Conservation (phyloP, 2,329 filamentous ascomycete genomes). For the Colletotrichum siamense region DNA sequence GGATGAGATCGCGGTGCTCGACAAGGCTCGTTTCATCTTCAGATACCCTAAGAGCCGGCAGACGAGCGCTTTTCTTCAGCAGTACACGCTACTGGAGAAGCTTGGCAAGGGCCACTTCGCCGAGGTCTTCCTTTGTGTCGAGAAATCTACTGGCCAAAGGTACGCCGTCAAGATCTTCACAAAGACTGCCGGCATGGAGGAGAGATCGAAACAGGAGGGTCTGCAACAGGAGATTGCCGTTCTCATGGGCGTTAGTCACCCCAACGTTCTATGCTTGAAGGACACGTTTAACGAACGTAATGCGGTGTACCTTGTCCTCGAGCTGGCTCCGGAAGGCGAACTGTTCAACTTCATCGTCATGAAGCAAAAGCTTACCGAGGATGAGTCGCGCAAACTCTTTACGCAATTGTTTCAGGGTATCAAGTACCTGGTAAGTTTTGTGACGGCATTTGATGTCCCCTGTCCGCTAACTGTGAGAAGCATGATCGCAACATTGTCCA, state of each 20-base stretch:
- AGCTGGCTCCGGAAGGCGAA: conserved; percentile 91
- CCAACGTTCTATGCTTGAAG: conserved; percentile 90
- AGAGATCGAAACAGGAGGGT: conserved; percentile 82
- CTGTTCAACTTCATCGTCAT: conserved; percentile 94
- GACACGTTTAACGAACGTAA: conserved; percentile 93
- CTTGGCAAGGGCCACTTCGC: conserved; percentile 96
- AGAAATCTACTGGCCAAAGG: conserved; percentile 80
- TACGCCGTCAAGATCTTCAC: conserved; percentile 97
- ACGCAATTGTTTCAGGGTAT: conserved; percentile 90
- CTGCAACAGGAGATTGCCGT: conserved; percentile 96
- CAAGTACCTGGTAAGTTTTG: conserved; percentile 84
- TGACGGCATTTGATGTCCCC: neutral
- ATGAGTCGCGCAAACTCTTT: conserved; percentile 86
- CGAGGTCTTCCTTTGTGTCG: conserved; percentile 88
- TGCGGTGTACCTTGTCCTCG: conserved; percentile 88
- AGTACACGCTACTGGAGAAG: conserved; percentile 84
- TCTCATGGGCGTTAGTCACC: conserved; percentile 95
- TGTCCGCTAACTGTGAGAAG: conserved; percentile 54
- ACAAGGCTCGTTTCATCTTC: conserved; percentile 89
- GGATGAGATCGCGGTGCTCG: conserved; percentile 88
- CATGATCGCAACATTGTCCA: conserved; percentile 98
- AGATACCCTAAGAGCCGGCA: conserved; percentile 80
- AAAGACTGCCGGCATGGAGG: conserved; percentile 80
- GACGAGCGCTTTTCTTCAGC: conserved; percentile 81
- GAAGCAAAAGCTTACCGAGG: conserved; percentile 86